phyloP scores from a whole-genome alignment of 495 filamentous ascomycete species.

The Talaromyces ruber region DNA sequence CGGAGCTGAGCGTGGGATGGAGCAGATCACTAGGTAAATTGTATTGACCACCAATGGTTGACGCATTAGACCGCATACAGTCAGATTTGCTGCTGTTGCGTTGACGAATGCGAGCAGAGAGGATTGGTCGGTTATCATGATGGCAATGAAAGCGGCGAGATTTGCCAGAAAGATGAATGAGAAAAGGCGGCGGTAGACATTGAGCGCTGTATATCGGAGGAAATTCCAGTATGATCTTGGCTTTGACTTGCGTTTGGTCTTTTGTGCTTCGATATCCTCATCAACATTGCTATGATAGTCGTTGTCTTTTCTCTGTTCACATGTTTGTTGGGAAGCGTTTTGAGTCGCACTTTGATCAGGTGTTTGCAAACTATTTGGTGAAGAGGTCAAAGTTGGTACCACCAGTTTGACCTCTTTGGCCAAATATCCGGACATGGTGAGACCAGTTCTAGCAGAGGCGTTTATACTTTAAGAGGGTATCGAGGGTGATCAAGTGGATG shows the following conservation, averaged over 20 bases:
- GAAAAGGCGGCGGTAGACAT: constrained; percentile 46
- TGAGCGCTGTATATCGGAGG: constrained; percentile 30
- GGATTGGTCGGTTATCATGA: constrained; percentile 23
- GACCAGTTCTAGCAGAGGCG: background rate
- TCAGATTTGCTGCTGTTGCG: constrained; percentile 43
- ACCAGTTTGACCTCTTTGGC: background rate
- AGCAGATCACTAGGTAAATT: constrained; percentile 53
- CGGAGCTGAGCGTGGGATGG: constrained; percentile 52
- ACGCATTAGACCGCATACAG: constrained; percentile 52
- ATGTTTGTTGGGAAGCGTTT: background rate
- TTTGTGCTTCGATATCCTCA: constrained; percentile 35
- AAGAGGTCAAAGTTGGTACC: background rate
- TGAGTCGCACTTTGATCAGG: background rate
- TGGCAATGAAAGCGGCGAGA: constrained; percentile 36
- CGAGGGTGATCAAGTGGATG: background rate
- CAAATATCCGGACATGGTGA: background rate
- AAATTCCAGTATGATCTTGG: constrained; percentile 22
- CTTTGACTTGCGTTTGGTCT: constrained; percentile 6
- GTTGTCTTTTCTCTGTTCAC: background rate
- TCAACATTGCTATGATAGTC: constrained; percentile 15
- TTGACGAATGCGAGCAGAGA: constrained; percentile 31
- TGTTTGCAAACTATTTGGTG: background rate
- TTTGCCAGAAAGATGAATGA: constrained; percentile 44
- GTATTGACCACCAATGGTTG: constrained; percentile 70
- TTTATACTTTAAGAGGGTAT: background rate